A percentile compares a stretch with the other conserved stretches of the same genome.
phyloP scores from a whole-genome alignment of 2,329 filamentous ascomycete species.

The Neurospora crassa region DNA sequence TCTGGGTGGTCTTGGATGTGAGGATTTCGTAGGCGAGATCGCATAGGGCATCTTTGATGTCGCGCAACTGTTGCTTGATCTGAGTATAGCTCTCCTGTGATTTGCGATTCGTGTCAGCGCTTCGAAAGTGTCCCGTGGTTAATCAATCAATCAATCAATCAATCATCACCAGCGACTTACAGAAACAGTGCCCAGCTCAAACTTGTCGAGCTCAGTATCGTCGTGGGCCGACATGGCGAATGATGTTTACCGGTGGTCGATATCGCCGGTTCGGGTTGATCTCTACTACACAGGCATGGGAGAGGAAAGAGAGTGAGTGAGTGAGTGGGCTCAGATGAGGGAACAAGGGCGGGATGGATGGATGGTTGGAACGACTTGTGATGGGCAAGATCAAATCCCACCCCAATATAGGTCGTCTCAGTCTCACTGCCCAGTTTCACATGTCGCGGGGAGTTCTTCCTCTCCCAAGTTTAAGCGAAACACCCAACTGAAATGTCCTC shows the following conservation, averaged over 20 bases:
- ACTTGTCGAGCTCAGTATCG: background rate
- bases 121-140: too few species aligned
- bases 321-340: background rate
- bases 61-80: background rate
- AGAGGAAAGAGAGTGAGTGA: background rate
- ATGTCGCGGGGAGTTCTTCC: background rate
- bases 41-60: background rate
- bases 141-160: too few species aligned
- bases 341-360: background rate
- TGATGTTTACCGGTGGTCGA: background rate
- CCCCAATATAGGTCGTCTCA: background rate
- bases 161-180: background rate
- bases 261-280: background rate
- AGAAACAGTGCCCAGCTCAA: background rate
- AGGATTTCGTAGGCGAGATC: constrained; percentile 23
- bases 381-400: background rate
- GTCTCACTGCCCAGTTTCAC: background rate
- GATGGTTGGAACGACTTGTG: background rate
- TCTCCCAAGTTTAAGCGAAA: background rate
- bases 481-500: background rate
- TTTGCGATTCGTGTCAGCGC: too few species aligned
- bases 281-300: background rate
- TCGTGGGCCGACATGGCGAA: background rate
- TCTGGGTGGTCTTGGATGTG: constrained; percentile 42
- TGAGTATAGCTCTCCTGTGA: background rate